A percentile compares a stretch with the other conserved stretches of the same genome.
Evolutionary conservation across 2,329 filamentous ascomycete species (phyloP).

Genomic region (Diaporthe ampelina): DNA sequence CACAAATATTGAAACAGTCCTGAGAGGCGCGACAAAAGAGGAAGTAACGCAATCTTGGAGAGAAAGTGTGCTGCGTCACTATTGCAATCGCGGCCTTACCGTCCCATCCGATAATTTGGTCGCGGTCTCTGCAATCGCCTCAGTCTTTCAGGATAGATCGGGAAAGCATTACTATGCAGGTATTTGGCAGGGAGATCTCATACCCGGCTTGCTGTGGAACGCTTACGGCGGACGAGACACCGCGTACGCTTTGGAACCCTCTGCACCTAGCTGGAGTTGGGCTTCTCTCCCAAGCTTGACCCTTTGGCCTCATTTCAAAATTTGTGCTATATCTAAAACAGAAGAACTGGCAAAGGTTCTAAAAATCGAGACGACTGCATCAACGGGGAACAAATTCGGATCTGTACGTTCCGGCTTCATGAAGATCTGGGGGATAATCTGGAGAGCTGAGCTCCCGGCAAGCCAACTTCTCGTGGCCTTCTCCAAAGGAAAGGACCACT

Average conservation of each 20-base stretch:
- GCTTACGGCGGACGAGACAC: too few species aligned
- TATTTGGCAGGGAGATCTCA: background rate
- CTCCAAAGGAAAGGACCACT: too few species aligned
- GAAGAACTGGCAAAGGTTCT: background rate
- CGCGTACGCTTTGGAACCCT: background rate
- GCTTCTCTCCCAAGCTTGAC: background rate
- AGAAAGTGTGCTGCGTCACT: background rate
- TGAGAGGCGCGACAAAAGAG: background rate
- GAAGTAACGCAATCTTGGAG: background rate
- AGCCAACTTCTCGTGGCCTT: background rate
- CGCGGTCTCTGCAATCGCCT: background rate
- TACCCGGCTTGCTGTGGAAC: background rate
- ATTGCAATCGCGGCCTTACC: fast-evolving
- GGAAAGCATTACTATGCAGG: background rate
- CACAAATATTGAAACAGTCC: background rate
- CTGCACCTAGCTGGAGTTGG: slow-evolving; percentile 20
- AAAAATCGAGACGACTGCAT: background rate
- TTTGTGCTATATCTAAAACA: background rate
- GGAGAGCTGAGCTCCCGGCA: background rate
- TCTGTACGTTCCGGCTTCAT: background rate
- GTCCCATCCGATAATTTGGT: background rate
- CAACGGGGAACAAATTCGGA: background rate
- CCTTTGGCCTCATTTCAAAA: too few species aligned
- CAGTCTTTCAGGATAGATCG: fast-evolving
- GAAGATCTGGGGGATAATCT: background rate